Percentiles rank a stretch among this genome's conserved stretches.
Conservation (phyloP, 768 basidiomycete genomes). For the Leccinum incarnatum region DNA sequence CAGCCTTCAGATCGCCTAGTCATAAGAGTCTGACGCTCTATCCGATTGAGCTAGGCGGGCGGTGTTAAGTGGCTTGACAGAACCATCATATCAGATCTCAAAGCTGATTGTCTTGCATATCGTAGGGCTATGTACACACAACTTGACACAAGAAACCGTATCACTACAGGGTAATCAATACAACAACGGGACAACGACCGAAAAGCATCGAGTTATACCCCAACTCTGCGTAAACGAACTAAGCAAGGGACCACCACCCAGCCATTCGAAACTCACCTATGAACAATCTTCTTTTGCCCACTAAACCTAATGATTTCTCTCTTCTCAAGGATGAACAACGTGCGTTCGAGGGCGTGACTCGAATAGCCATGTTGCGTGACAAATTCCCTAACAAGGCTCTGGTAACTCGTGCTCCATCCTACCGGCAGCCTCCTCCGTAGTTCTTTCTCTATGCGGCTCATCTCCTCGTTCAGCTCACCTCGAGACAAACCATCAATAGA, state of each 20-base stretch:
- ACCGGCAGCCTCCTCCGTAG: conserved; percentile 79
- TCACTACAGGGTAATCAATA: conserved; percentile 2
- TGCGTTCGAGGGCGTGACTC: conserved; percentile 86
- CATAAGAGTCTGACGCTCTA: conserved; percentile 66
- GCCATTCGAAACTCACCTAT: conserved; percentile 33
- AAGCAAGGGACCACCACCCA: background rate
- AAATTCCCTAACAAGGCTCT: conserved; percentile 89
- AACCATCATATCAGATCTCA: background rate
- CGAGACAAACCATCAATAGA: conserved; percentile 90
- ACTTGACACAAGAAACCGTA: background rate
- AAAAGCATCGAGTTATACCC: conserved; percentile 18
- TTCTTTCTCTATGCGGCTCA: conserved; percentile 86
- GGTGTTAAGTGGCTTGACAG: too few species aligned
- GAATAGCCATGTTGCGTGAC: conserved; percentile 90
- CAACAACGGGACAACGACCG: background rate
- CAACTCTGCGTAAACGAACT: conserved; percentile 24
- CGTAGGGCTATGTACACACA: background rate
- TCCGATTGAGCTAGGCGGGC: conserved; percentile 68
- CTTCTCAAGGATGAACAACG: conserved; percentile 90
- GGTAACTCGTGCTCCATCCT: conserved; percentile 97
- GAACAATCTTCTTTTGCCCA: conserved; percentile 55
- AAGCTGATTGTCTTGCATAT: background rate
- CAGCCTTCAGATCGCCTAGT: conserved; percentile 55
- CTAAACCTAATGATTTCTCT: conserved; percentile 87
- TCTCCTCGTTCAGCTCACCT: conserved; percentile 91